A percentile compares a stretch with the other conserved stretches of the same genome.
Conservation (phyloP, 306 rosid genomes). For the Elaeagnus macrophylla region DNA sequence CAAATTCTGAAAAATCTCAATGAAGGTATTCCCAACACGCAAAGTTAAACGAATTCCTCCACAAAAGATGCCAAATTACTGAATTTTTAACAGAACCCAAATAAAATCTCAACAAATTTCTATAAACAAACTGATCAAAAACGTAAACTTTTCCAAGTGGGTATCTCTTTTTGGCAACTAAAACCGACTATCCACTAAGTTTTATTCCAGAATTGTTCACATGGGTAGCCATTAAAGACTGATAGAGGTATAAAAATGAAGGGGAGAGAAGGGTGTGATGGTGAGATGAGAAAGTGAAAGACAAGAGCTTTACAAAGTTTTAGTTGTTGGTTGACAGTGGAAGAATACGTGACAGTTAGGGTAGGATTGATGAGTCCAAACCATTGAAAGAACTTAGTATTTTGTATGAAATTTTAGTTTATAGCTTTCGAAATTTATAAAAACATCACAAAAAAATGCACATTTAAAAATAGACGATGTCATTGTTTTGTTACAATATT, state of each 20-base stretch:
- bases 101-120: slow-evolving; percentile 19
- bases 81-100: slow-evolving; percentile 12
- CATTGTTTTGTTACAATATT: no score
- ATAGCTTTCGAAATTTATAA: no score
- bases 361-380: slow-evolving; percentile 35
- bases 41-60: neutral
- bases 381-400: neutral
- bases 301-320: slow-evolving; percentile 29
- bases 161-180: no score
- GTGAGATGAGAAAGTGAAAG: slow-evolving; percentile 32
- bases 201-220: slow-evolving; percentile 31
- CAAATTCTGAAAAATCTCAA: slow-evolving; percentile 6
- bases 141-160: slow-evolving; percentile 25
- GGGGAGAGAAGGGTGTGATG: slow-evolving; percentile 18
- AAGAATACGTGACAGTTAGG: slow-evolving; percentile 65
- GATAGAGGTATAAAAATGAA: slow-evolving; percentile 34
- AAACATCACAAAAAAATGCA: no score
- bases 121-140: slow-evolving; percentile 19
- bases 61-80: slow-evolving; percentile 5
- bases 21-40: neutral
- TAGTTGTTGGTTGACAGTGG: slow-evolving; percentile 45
- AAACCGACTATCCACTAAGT: slow-evolving; percentile 51
- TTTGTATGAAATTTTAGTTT: slow-evolving; percentile 22
- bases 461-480: no score
- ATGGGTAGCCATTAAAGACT: slow-evolving; percentile 57